These are phyloP conservation scores for Puccinia hordei DNA, from an alignment of 1,284 basidiomycete species.

Conservation along the genomic window DNA sequence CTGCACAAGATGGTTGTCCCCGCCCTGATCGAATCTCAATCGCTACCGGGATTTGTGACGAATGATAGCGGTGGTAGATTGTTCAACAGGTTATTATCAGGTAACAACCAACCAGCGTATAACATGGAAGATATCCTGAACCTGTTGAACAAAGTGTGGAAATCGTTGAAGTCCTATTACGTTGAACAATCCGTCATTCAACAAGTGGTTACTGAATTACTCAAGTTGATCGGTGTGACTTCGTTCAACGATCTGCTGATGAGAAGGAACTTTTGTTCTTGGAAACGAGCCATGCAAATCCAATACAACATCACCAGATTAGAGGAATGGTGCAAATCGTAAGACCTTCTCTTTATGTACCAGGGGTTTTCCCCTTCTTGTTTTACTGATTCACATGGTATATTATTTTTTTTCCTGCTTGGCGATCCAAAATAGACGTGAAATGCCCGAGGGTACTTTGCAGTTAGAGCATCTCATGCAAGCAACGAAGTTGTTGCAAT, in stretches of 20 bases:
- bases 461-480: conserved; percentile 99
- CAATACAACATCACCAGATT: conserved; percentile 98
- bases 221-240: conserved; percentile 94
- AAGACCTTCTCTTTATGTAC: conserved; percentile 46
- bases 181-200: conserved; percentile 97
- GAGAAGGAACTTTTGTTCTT: conserved; percentile 98
- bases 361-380: conserved; percentile 84
- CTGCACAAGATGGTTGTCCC: conserved; percentile 98
- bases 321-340: conserved; percentile 71
- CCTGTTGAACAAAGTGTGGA: conserved; percentile 96
- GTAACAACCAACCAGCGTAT: conserved; percentile 78
- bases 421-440: conserved; percentile 57
- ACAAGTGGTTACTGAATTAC: conserved; percentile 91
- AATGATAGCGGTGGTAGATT: conserved; percentile 84
- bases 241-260: conserved; percentile 98
- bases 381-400: background rate
- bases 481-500: conserved; percentile 93
- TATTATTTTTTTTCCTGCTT: too few relatives aligned
- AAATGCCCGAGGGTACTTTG: conserved; percentile 97
- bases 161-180: conserved; percentile 97
- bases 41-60: conserved; percentile 94
- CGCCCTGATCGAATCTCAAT: conserved; percentile 95
- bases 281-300: conserved; percentile 99
- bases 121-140: conserved; percentile 99
- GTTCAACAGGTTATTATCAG: conserved; percentile 87